Base-by-base conservation (phyloP, 345 rosid genomes). In the Bruguiera gymnorhiza region DNA sequence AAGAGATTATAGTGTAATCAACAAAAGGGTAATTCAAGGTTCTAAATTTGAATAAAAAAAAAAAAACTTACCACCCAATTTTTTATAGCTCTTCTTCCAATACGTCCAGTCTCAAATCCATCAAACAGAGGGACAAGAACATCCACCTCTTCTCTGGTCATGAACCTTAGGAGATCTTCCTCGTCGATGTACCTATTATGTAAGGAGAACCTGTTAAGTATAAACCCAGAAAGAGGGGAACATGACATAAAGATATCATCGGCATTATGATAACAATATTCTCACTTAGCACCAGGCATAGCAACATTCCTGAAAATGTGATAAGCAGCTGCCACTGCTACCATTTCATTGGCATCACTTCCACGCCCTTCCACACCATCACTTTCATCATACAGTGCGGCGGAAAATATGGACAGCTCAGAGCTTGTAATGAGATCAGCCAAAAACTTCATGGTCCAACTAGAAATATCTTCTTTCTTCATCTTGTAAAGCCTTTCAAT, bases 101-200 rank as follows among this genome's bases (percentile, higher is more conserved):
- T 83, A 64, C 51, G 63, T 67, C 88, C 81, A 7, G 70, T 70
- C 34, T 84, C 88, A 0, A 71, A 64, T 70, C 82, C 87, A 60
- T 81, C 92, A 55, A 89, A 72, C 67, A 86, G 72, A 5, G 84
- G 88, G 36, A 89, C 81, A 29, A 87, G 75, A 34, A 85, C 84
- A n/a, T 87, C 93, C 24, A 83, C 91, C 77, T 89, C 97, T 74
- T 87, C 93, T 62, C 75, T 84, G 7, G 83, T 85, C 96, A 91
- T 78, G 85, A 91, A 89, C 64, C 88, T 81, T 56, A 55, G 13
- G 11, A 91, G 75, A 69, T 89, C 91, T 10, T 84, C 87, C 76
- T 82, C 93, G 4, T 79, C 80, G n/a, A 91, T 79, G 78, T 73
- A 85, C 71, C 96, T 91, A 83, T 66, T 50, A 23, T 63, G 43